These are phyloP conservation scores for Vitis rotundifolia DNA, from an alignment of 164 flowering plant genomes.

Conservation along the genomic window DNA sequence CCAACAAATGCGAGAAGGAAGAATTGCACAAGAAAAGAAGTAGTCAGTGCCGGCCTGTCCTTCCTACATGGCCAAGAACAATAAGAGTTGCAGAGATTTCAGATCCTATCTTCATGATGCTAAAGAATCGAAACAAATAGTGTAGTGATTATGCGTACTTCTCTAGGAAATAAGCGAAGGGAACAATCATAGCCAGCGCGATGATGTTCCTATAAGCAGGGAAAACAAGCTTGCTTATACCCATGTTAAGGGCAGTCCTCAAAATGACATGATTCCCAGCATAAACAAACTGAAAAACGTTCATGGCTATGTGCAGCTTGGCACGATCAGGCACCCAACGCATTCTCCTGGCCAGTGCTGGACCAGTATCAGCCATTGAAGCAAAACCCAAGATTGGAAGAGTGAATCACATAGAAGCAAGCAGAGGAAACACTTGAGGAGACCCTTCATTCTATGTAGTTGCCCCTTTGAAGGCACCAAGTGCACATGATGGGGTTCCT, in stretches of 20 bases:
- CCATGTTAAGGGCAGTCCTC: conserved; percentile 27
- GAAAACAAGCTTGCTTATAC: conserved; percentile 32
- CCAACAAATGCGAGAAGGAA: conserved; percentile 29
- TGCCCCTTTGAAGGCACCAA: too few relatives aligned
- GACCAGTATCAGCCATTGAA: conserved; percentile 10
- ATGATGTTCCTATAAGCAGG: conserved; percentile 28
- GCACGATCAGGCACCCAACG: conserved; percentile 19
- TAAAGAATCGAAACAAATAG: neutral
- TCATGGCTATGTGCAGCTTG: conserved; percentile 24
- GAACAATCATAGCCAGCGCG: conserved; percentile 18
- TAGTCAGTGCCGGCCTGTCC: conserved; percentile 19
- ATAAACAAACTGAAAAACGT: conserved; percentile 15
- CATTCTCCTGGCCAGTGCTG: neutral
- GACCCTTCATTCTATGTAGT: too few relatives aligned
- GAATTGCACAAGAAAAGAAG: conserved; percentile 14
- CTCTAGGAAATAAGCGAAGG: conserved; percentile 27
- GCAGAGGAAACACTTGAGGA: neutral
- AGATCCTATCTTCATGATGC: neutral
- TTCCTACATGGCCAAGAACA: conserved; percentile 14
- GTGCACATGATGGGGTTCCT: too few relatives aligned
- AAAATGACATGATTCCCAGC: conserved; percentile 23
- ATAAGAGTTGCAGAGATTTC: neutral
- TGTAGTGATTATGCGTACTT: conserved; percentile 12
- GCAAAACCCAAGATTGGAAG: neutral
- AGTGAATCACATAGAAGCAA: neutral